Base-by-base conservation (phyloP, 345 rosid species). In the Gossypium thurberi region DNA sequence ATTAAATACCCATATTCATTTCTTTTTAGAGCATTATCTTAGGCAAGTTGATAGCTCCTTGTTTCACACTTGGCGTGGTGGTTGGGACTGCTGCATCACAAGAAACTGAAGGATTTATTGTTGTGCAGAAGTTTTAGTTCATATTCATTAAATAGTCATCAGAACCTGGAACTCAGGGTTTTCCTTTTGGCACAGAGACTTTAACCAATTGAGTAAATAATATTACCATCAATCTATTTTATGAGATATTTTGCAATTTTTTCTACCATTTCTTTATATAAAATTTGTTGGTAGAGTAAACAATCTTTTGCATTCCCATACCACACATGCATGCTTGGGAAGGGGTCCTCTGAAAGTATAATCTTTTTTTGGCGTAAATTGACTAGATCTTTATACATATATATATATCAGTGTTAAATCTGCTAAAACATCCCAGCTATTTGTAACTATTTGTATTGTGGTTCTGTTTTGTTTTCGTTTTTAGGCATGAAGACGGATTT, bases 401-500 rank as follows among this genome's bases (percentile, higher is more conserved):
- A 21, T 21, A 21, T 21, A 21, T 21, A 21, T 21, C 37, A 43
- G 20, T 37, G 13, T 28, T 69, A 52, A 40, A 13, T 74, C 50
- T 62, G 14, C 23, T 52, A 72, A 12, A 64, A 3, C 51, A 26
- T 3, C 44, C 23, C 1, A 68, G 40, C 40, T 33, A 33, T 33
- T 33, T 33, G 7, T 33, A 33, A 33, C 7, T 33, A 68, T 21
- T 25, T 68, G 1, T 48, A 46, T 46, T 33, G 40, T 68, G 21
- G 72, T 61, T 12, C 18, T 18, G 40, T 33, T 65, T 17, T 61
- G n/a, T 62, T 18, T 68, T 33, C 71, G 44, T 56, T 69, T 21
- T 67, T 14, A 52, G 63, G 48, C 71, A n/a, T 58, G 51, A 57
- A 48, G 60, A 3, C 57, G 50, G 55, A 47, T 73, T 53, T 25